Percentiles rank a stretch among this genome's conserved stretches.
Evolutionary conservation across 768 basidiomycete genomes (phyloP).

Genomic region (Termitomyces sp.): DNA sequence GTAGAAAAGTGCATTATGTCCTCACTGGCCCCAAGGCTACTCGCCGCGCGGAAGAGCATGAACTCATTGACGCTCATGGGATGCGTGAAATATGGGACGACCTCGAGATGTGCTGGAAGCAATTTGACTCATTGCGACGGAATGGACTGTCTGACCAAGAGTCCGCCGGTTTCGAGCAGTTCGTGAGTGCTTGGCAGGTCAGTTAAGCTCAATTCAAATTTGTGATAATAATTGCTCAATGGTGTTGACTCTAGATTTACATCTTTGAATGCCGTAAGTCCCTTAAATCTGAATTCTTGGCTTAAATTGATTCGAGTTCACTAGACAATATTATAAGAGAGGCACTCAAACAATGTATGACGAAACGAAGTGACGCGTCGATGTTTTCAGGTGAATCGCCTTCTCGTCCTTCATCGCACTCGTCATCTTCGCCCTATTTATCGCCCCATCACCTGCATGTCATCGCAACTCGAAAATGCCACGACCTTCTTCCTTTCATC

Average conservation of each 20-base stretch:
- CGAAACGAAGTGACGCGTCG: conserved; percentile 13
- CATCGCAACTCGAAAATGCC: conserved; percentile 47
- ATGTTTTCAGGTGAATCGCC: conserved; percentile 40
- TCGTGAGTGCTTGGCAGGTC: conserved; percentile 86
- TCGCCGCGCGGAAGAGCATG: conserved; percentile 44
- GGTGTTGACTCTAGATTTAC: conserved; percentile 52
- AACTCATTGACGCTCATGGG: conserved; percentile 52
- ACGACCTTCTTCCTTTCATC: conserved; percentile 42
- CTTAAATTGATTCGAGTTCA: conserved; percentile 3
- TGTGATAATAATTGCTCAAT: conserved; percentile 8
- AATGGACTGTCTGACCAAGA: conserved; percentile 24
- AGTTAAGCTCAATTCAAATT: conserved; percentile 18
- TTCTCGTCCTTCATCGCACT: conserved; percentile 39
- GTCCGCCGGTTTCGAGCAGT: conserved; percentile 44
- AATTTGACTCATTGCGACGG: conserved; percentile 63
- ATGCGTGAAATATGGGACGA: conserved; percentile 82
- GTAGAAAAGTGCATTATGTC: conserved; percentile 70
- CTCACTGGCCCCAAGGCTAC: conserved; percentile 76
- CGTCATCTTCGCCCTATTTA: conserved; percentile 39
- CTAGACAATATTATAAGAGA: conserved; percentile 85
- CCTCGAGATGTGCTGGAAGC: conserved; percentile 79
- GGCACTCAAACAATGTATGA: conserved; percentile 59
- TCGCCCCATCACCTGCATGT: conserved; percentile 39
- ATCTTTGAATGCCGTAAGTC: conserved; percentile 84
- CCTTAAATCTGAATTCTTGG: background rate